These are phyloP conservation scores for Dovyalis caffra DNA, from an alignment of 345 rosid species.

Conservation along the genomic window DNA sequence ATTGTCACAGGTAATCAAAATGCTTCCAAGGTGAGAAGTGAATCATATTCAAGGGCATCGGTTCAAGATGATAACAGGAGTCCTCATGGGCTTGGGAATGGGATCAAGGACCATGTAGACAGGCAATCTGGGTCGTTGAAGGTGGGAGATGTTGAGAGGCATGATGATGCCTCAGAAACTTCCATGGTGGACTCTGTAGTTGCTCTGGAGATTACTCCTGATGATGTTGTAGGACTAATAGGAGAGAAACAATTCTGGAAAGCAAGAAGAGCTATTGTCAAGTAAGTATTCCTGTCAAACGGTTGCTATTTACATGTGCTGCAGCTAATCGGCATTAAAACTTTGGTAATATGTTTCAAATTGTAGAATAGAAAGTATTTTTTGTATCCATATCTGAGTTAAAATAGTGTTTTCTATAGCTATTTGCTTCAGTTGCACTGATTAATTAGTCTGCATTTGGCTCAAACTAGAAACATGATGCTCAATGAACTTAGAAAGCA, in stretches of 20 bases:
- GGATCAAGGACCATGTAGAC: constrained; percentile 16
- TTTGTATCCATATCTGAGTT: background rate
- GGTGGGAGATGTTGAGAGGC: constrained; percentile 14
- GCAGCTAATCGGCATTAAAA: constrained; percentile 3
- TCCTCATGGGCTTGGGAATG: constrained; percentile 31
- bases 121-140: constrained; percentile 6
- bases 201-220: constrained; percentile 46
- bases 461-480: background rate
- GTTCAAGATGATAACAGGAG: constrained; percentile 28
- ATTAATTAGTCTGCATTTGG: background rate
- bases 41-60: constrained; percentile 29
- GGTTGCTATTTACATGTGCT: background rate
- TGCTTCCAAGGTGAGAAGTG: constrained; percentile 35
- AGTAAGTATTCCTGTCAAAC: constrained; percentile 48
- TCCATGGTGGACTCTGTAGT: constrained; percentile 38
- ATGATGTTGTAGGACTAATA: constrained; percentile 54
- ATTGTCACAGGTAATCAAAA: constrained; percentile 25
- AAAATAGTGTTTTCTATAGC: background rate
- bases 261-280: constrained; percentile 60
- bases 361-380: background rate
- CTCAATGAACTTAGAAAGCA: too few relatives aligned
- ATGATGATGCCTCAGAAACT: constrained; percentile 26
- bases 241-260: constrained; percentile 76
- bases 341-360: background rate
- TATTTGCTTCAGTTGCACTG: background rate